These are phyloP conservation scores for Aureobasidium mangrovei DNA, from an alignment of 2,329 filamentous ascomycete genomes.

Conservation along the genomic window DNA sequence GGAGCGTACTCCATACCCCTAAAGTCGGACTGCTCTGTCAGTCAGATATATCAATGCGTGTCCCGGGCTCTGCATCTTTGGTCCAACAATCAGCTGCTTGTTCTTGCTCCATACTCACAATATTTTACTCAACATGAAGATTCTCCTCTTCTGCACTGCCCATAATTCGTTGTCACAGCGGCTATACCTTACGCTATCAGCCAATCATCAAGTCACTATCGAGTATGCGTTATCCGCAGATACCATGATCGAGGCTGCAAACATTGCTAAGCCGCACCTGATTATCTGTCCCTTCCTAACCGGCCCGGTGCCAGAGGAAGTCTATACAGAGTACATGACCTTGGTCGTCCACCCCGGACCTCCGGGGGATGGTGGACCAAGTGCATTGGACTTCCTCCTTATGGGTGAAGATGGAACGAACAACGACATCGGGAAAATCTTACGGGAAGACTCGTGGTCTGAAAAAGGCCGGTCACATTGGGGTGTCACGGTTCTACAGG, in stretches of 20 bases:
- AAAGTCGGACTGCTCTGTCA: too few relatives aligned
- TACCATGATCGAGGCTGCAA: conserved; percentile 32
- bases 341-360: conserved; percentile 37
- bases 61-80: not conserved
- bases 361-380: conserved; percentile 36
- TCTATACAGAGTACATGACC: conserved; percentile 32
- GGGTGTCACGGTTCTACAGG: conserved; percentile 34
- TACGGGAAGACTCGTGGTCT: conserved; percentile 22
- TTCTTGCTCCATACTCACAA: too few relatives aligned
- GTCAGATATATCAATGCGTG: too few relatives aligned
- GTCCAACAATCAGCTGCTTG: not conserved
- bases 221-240: conserved; percentile 30
- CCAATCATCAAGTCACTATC: conserved; percentile 32
- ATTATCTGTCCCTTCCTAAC: conserved; percentile 38
- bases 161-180: conserved; percentile 38
- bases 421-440: conserved; percentile 24
- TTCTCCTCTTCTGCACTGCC: conserved; percentile 39
- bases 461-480: conserved; percentile 31
- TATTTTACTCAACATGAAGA: conserved; percentile 25
- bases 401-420: conserved; percentile 36
- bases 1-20: too few relatives aligned
- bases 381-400: conserved; percentile 35
- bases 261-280: conserved; percentile 31
- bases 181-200: conserved; percentile 30
- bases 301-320: conserved; percentile 28